Evolutionary conservation across 23 red algal genomes (phyloP), one percentile per base, ranked within the genome.

Genomic region (Agarophyton chilense): DNA sequence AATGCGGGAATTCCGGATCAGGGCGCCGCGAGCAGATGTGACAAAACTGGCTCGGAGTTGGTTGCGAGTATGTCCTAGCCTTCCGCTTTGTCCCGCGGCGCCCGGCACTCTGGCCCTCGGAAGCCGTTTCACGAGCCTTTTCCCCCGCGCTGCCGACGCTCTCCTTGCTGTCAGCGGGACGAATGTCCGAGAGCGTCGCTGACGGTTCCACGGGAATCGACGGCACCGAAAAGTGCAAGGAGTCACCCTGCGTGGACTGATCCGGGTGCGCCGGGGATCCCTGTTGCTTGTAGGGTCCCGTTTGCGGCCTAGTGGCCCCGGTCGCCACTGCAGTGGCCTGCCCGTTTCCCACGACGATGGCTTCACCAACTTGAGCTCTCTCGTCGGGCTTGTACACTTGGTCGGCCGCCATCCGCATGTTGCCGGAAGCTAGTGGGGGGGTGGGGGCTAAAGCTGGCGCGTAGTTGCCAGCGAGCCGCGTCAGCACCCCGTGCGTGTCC

Each of bases 1-100:
- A 50, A 61, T 94, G 91, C 16, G 91, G 72, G 7, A 45, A 49
- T 3, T 42, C 55, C 13, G n/a, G 28, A 14, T 51, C 58, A 21
- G 91, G 81, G 25, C 78, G 66, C 46, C 91, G 51, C 25, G 81
- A 71, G 80, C 91, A 94, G 17, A 86, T 87, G 40, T 94, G 91
- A 36, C 91, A 94, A 44, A 87, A 65, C 72, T 64, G 80, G 81
- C 81, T 79, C 6, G 91, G 81, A 16, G 75, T 47, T 1, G 91
- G 71, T 17, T 78, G 35, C 21, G 46, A 26, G 54, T 94, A 94
- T 14, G 81, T 94, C 13, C 91, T 42, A 0, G 91, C 79, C 32
- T 79, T 79, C 18, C 81, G 65, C 22, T 72, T 91, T 4, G 52
- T 22, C 13, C 19, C 10, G 60, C 60, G 36, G 17, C 36, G 68